phyloP scores from a whole-genome alignment of 2,329 filamentous ascomycete species.

The Cordyceps farinosa region DNA sequence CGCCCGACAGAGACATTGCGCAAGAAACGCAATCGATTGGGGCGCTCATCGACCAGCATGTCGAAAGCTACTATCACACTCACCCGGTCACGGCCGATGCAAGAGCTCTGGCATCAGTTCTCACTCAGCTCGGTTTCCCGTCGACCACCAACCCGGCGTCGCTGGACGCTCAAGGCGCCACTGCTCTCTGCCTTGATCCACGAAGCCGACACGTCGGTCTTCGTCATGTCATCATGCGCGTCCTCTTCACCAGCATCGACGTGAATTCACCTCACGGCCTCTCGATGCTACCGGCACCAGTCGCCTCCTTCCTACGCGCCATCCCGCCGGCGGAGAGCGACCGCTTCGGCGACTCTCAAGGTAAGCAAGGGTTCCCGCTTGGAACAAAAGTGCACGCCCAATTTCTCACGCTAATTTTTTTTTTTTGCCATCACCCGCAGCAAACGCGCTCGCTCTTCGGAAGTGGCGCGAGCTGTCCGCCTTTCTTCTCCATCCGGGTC shows the following conservation, averaged over 20 bases:
- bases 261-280: slow-evolving; percentile 24
- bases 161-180: slow-evolving; percentile 29
- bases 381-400: background rate
- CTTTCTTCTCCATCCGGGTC: slow-evolving; percentile 39
- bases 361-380: slow-evolving; percentile 24
- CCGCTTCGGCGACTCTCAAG: slow-evolving; percentile 25
- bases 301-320: slow-evolving; percentile 30
- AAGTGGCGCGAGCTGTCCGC: slow-evolving; percentile 42
- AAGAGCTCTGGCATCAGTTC: slow-evolving; percentile 22
- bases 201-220: slow-evolving; percentile 32
- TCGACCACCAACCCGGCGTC: slow-evolving; percentile 20
- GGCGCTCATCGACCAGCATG: slow-evolving; percentile 37
- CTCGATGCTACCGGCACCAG: slow-evolving; percentile 36
- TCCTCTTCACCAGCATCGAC: slow-evolving; percentile 35
- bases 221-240: slow-evolving; percentile 36
- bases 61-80: slow-evolving; percentile 38
- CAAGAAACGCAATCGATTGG: slow-evolving; percentile 32
- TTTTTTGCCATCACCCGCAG: slow-evolving; percentile 19
- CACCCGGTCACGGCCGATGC: slow-evolving; percentile 23
- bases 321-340: slow-evolving; percentile 27
- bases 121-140: background rate
- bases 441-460: slow-evolving; percentile 32
- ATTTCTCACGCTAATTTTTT: background rate
- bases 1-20: slow-evolving; percentile 35
- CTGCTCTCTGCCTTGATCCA: slow-evolving; percentile 31